Conservation (phyloP, 371 early-diverging fungal species). For the Apophysomyces sp. region DNA sequence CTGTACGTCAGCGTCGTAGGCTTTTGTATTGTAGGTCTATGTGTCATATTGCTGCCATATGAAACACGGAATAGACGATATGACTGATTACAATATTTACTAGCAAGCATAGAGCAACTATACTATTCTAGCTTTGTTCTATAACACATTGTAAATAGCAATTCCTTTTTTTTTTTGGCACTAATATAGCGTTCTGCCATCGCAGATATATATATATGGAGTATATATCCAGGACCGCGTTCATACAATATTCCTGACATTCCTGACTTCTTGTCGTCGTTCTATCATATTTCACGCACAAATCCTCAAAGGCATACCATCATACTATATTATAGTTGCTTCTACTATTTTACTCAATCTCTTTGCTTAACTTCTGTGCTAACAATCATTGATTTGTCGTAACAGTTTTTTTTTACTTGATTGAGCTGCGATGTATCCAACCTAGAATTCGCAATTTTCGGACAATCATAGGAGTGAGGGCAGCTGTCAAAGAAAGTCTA, state of each 20-base stretch:
- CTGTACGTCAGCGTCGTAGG: constrained; percentile 67
- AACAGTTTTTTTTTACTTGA: too few species aligned
- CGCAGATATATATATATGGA: too few species aligned
- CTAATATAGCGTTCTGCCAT: too few species aligned
- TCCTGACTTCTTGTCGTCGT: too few species aligned
- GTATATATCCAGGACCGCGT: too few species aligned
- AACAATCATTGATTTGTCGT: too few species aligned
- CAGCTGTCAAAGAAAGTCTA: constrained; percentile 32
- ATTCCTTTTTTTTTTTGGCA: not conserved
- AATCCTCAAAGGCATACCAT: too few species aligned
- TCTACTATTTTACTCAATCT: too few species aligned
- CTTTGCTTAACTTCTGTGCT: too few species aligned
- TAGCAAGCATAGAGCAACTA: not conserved
- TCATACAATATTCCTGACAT: too few species aligned
- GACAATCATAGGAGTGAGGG: constrained; percentile 27
- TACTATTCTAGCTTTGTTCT: not conserved
- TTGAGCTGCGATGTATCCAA: not conserved
- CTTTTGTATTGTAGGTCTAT: constrained; percentile 58
- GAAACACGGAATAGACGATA: constrained; percentile 50
- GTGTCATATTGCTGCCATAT: constrained; percentile 68
- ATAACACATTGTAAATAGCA: not conserved
- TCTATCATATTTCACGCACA: too few species aligned
- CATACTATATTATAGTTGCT: too few species aligned
- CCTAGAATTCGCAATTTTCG: constrained; percentile 8
- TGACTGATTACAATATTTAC: not conserved